These are phyloP conservation scores for Penicillium robsamsonii DNA, from an alignment of 495 filamentous ascomycete genomes.

Conservation along the genomic window DNA sequence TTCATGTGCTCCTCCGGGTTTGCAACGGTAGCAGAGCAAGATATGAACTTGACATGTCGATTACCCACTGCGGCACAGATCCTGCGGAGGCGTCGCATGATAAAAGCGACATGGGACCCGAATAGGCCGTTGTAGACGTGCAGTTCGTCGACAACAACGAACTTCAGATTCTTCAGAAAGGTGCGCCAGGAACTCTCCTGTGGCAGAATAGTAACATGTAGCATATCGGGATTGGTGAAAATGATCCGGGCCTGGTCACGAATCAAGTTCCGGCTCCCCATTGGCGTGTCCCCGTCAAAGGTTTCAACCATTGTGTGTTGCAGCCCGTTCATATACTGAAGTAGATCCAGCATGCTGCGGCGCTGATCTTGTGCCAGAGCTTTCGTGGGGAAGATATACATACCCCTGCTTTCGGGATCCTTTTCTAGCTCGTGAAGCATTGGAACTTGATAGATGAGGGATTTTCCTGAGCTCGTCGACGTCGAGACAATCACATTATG, in stretches of 20 bases:
- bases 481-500: conserved; percentile 90
- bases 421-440: conserved; percentile 85
- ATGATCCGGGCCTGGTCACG: conserved; percentile 90
- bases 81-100: conserved; percentile 87
- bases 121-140: conserved; percentile 97
- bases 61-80: conserved; percentile 94
- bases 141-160: conserved; percentile 85
- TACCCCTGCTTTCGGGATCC: conserved; percentile 72
- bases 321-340: conserved; percentile 75
- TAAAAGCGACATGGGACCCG: conserved; percentile 88
- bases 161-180: conserved; percentile 85
- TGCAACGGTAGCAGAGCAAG: conserved; percentile 94
- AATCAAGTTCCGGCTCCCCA: conserved; percentile 72
- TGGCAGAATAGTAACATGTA: conserved; percentile 91
- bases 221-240: conserved; percentile 98
- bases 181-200: conserved; percentile 86
- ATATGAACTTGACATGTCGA: conserved; percentile 84
- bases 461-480: conserved; percentile 95
- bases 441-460: conserved; percentile 92
- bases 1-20: conserved; percentile 93
- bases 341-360: conserved; percentile 80
- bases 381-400: conserved; percentile 99
- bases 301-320: conserved; percentile 80
- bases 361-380: conserved; percentile 94
- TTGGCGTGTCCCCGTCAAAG: conserved; percentile 92